Evolutionary conservation across 2,329 filamentous ascomycete genomes (phyloP).

Genomic region (Diplodia seriata): DNA sequence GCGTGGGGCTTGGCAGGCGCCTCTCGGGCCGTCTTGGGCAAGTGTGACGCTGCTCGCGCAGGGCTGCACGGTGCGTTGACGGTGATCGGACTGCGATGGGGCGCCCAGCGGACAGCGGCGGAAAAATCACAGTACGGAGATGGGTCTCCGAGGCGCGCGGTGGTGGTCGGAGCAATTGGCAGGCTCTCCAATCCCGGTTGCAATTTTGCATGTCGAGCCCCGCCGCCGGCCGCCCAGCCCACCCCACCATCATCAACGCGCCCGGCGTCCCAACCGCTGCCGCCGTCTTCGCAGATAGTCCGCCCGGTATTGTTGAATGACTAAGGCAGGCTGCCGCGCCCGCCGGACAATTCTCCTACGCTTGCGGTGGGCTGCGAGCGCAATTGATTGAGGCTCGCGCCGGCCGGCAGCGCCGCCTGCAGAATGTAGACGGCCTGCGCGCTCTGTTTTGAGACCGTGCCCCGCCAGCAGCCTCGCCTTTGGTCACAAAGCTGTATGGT

Average conservation of each 20-base stretch:
- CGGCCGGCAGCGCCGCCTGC: background rate
- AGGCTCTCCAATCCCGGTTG: slow-evolving; percentile 19
- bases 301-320: slow-evolving; percentile 26
- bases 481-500: slow-evolving; percentile 7
- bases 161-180: slow-evolving; percentile 1
- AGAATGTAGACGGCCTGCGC: slow-evolving; percentile 10
- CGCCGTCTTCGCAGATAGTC: slow-evolving; percentile 27
- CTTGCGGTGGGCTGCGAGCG: slow-evolving; percentile 3
- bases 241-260: slow-evolving; percentile 25
- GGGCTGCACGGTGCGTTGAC: background rate
- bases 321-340: slow-evolving; percentile 15
- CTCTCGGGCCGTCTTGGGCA: slow-evolving; percentile 24
- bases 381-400: slow-evolving; percentile 8
- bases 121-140: slow-evolving; percentile 21
- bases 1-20: slow-evolving; percentile 25
- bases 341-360: slow-evolving; percentile 9
- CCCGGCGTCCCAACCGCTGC: slow-evolving; percentile 12
- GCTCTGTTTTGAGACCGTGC: background rate
- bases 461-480: slow-evolving; percentile 9
- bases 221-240: slow-evolving; percentile 24
- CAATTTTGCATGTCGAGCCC: slow-evolving; percentile 26
- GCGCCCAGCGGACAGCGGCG: slow-evolving; percentile 16
- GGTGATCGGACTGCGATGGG: slow-evolving; percentile 12
- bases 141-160: slow-evolving; percentile 27
- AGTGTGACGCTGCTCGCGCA: slow-evolving; percentile 9